These are phyloP conservation scores for Actinomucor elegans DNA, from an alignment of 371 early-diverging fungal species.

Conservation along the genomic window DNA sequence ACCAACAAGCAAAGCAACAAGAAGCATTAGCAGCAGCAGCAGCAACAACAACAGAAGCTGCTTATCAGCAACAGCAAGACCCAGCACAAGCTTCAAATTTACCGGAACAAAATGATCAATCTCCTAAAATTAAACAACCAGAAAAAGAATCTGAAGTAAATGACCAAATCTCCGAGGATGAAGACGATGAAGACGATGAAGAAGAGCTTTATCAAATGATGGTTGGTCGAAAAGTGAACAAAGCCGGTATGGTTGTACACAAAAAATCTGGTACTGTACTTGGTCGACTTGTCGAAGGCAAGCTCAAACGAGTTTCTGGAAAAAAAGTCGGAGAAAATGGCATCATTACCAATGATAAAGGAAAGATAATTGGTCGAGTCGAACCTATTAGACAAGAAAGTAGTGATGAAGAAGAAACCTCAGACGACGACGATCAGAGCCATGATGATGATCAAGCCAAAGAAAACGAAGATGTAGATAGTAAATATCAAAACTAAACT, in stretches of 20 bases:
- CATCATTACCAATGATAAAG: slow-evolving; percentile 14
- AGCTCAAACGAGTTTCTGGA: slow-evolving; percentile 12
- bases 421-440: not conserved
- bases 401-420: not conserved
- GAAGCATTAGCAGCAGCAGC: slow-evolving; percentile 5
- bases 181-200: slow-evolving; percentile 6
- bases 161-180: not conserved
- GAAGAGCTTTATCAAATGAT: slow-evolving; percentile 12
- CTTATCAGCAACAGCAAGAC: slow-evolving; percentile 1
- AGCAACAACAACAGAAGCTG: slow-evolving; percentile 1
- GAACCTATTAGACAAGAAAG: slow-evolving; percentile 16
- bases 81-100: not conserved
- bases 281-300: slow-evolving; percentile 20
- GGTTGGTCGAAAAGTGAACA: slow-evolving; percentile 21
- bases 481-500: not conserved
- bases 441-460: not conserved
- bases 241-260: slow-evolving; percentile 16
- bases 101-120: not conserved
- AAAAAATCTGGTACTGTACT: slow-evolving; percentile 17
- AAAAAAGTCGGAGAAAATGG: slow-evolving; percentile 22
- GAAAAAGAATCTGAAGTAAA: not conserved
- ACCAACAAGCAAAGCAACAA: slow-evolving; percentile 16
- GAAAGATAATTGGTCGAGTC: slow-evolving; percentile 14
- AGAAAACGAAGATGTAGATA: not conserved
- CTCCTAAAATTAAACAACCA: not conserved